These are phyloP conservation scores for Apiospora phragmitis DNA, from an alignment of 2,329 filamentous ascomycete genomes.

Conservation along the genomic window DNA sequence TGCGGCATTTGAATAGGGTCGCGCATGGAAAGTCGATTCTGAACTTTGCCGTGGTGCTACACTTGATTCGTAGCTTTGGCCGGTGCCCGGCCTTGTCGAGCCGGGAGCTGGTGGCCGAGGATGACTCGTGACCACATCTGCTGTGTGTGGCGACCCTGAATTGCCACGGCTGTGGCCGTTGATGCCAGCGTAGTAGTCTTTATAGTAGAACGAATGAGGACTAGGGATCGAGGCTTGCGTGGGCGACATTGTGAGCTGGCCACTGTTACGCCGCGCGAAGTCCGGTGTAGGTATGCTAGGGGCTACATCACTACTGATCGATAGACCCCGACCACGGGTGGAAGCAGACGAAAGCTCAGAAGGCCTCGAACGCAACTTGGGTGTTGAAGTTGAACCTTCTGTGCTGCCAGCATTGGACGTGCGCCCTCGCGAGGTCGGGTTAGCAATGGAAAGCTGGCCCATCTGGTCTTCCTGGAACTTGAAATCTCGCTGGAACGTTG, in stretches of 20 bases:
- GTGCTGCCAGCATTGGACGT: conserved; percentile 60
- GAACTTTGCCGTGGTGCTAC: conserved; percentile 51
- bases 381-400: conserved; percentile 49
- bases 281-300: conserved; percentile 67
- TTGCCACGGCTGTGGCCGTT: conserved; percentile 52
- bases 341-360: conserved; percentile 43
- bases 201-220: conserved; percentile 57
- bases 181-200: conserved; percentile 50
- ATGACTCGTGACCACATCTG: conserved; percentile 51
- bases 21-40: conserved; percentile 47
- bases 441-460: conserved; percentile 73
- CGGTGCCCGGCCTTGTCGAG: conserved; percentile 57
- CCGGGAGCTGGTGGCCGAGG: conserved; percentile 45
- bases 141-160: conserved; percentile 49
- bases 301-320: conserved; percentile 62
- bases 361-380: conserved; percentile 49
- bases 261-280: conserved; percentile 65
- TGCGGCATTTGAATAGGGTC: conserved; percentile 57
- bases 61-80: conserved; percentile 59
- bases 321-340: conserved; percentile 57
- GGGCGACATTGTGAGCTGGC: conserved; percentile 64
- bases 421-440: conserved; percentile 65
- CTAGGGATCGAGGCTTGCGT: conserved; percentile 46
- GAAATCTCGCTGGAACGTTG: conserved; percentile 78
- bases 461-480: conserved; percentile 73